These are phyloP conservation scores for Verruconis gallopava DNA, from an alignment of 2,329 filamentous ascomycete species.

Conservation along the genomic window DNA sequence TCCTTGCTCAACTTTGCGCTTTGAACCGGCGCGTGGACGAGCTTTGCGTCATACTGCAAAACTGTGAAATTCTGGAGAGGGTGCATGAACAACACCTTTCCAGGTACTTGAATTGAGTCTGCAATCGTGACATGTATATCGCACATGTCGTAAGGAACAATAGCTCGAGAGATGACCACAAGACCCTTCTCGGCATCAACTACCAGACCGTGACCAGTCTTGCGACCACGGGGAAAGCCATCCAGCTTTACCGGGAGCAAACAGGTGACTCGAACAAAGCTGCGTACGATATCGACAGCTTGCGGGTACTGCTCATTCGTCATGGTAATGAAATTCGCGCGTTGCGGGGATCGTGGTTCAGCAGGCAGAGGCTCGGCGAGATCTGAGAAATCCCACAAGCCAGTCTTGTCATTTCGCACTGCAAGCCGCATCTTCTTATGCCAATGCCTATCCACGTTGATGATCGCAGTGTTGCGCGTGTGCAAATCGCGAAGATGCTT, in stretches of 20 bases:
- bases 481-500: slow-evolving; percentile 92
- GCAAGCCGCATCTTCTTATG: slow-evolving; percentile 87
- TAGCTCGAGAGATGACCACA: slow-evolving; percentile 84
- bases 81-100: slow-evolving; percentile 90
- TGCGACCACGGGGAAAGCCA: slow-evolving; percentile 88
- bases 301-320: slow-evolving; percentile 78
- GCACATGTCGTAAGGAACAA: slow-evolving; percentile 91
- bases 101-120: slow-evolving; percentile 87
- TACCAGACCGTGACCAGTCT: slow-evolving; percentile 93
- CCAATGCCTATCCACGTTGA: slow-evolving; percentile 93
- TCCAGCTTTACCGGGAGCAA: slow-evolving; percentile 93
- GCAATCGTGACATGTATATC: slow-evolving; percentile 94
- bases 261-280: slow-evolving; percentile 86
- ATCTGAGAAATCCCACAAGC: slow-evolving; percentile 88
- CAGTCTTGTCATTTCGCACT: slow-evolving; percentile 76
- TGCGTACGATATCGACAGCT: slow-evolving; percentile 85
- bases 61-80: slow-evolving; percentile 95
- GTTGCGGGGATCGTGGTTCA: slow-evolving; percentile 55
- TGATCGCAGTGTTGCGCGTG: slow-evolving; percentile 82
- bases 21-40: slow-evolving; percentile 89
- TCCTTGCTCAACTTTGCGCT: slow-evolving; percentile 72
- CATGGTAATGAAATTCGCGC: slow-evolving; percentile 83
- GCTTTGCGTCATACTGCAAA: slow-evolving; percentile 80
- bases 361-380: slow-evolving; percentile 70
- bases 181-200: slow-evolving; percentile 93